Evolutionary conservation across 352 stramenopile species (phyloP), one percentile per base, ranked within the genome.

Genomic region (Blastocystis sp.): DNA sequence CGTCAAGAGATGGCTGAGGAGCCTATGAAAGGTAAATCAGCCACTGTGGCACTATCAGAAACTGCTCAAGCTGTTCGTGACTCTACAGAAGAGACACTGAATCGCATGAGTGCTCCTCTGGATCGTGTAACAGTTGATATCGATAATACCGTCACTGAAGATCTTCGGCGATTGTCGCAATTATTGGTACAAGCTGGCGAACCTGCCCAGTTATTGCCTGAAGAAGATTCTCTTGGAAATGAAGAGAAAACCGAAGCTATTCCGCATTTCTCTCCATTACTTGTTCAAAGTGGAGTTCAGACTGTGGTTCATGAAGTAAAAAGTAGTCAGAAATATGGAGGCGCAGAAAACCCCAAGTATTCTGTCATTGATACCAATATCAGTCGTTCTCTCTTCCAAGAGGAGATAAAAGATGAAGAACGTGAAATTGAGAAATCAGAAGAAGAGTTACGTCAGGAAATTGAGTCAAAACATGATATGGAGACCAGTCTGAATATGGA

Each of bases 281-380:
- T 80, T 7, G 49, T 27, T 27, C 37, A 49, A 39, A 58, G 14
- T 19, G 69, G 69, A 32, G 24, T 16, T 12, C 49, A 80, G 19
- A 43, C 39, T 49, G 69, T 80, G 42, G 61, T 80, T n/a, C 69
- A 80, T 52, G 52, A 49, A 19, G 42, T 59, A 54, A 80, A 80
- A 39, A 80, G 69, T 39, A 61, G 21, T 12, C 69, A 80, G 69
- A 80, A 80, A 39, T 80, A 80, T 43, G 69, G 27, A 27, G 35
- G 46, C 19, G 46, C 29, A 27, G 69, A 43, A 39, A 27, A 19
- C 16, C 35, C 49, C 9, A 21, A 80, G 51, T 27, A 58, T 16
- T 49, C 46, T 0, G 69, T 80, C 11, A 37, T 80, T 14, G 46
- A 59, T 14, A 58, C 43, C 2, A 63, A 58, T 24, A 51, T 49